These are phyloP conservation scores for Elongisporangium senticosum DNA, from an alignment of 352 stramenopile genomes.

Conservation along the genomic window DNA sequence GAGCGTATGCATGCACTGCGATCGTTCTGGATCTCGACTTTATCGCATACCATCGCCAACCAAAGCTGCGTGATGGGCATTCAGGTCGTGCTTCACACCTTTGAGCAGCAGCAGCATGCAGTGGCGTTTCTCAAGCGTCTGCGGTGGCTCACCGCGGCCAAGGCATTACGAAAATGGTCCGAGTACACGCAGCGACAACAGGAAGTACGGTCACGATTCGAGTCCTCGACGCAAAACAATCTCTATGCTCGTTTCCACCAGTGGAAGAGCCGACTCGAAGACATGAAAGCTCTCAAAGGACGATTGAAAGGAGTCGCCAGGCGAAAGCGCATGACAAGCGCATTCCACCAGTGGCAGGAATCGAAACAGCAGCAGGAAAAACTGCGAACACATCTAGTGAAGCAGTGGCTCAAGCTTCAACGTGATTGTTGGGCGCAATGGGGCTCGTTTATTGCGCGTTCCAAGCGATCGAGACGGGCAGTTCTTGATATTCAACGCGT, in stretches of 20 bases:
- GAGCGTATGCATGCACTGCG: slow-evolving; percentile 2
- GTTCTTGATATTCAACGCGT: not conserved
- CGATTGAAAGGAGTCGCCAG: slow-evolving; percentile 3
- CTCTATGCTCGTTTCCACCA: slow-evolving; percentile 1
- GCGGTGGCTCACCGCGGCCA: not conserved
- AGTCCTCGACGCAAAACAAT: not conserved
- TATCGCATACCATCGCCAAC: not conserved
- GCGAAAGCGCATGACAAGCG: slow-evolving; percentile 3
- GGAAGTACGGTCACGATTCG: not conserved
- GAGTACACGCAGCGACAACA: not conserved
- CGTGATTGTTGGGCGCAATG: not conserved
- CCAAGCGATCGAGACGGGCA: not conserved
- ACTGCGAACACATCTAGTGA: slow-evolving; percentile 3
- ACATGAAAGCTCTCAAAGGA: slow-evolving; percentile 2
- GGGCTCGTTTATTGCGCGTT: not conserved
- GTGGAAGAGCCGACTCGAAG: slow-evolving; percentile 1
- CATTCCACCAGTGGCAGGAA: slow-evolving; percentile 5
- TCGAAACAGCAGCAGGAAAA: slow-evolving; percentile 3
- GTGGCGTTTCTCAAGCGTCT: not conserved
- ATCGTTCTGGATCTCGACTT: slow-evolving; percentile 1
- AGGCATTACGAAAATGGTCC: not conserved
- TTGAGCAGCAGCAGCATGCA: slow-evolving; percentile 1
- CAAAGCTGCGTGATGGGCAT: not conserved
- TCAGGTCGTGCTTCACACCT: not conserved
- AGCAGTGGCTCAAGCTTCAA: slow-evolving; percentile 1